Conservation (phyloP, 768 basidiomycete species). For the Gelatoporia subvermispora region DNA sequence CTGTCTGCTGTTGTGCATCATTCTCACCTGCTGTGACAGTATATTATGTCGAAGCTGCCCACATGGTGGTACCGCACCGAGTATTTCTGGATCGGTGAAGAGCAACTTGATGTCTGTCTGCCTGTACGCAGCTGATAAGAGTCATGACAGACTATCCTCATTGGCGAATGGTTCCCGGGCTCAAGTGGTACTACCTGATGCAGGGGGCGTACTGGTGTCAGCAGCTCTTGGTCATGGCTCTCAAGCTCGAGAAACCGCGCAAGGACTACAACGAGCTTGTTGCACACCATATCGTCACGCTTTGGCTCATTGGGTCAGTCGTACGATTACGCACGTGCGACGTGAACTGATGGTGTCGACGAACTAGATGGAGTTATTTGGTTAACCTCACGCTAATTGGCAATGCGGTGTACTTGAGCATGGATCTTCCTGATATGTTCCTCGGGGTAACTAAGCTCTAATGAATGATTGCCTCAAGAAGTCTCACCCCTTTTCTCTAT, state of each 20-base stretch:
- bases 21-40: conserved; percentile 34
- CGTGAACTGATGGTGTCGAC: background rate
- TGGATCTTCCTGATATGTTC: conserved; percentile 92
- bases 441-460: conserved; percentile 57
- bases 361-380: conserved; percentile 73
- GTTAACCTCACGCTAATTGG: conserved; percentile 84
- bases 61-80: conserved; percentile 85
- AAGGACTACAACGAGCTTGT: conserved; percentile 88
- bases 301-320: conserved; percentile 86
- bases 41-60: conserved; percentile 76
- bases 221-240: conserved; percentile 79
- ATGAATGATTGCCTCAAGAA: conserved; percentile 21
- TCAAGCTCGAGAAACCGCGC: conserved; percentile 89
- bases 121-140: background rate
- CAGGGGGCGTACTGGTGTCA: conserved; percentile 95
- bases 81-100: conserved; percentile 76
- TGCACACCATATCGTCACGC: conserved; percentile 86
- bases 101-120: background rate
- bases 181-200: conserved; percentile 93
- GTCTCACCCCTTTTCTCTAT: background rate
- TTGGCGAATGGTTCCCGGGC: conserved; percentile 77
- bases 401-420: conserved; percentile 88
- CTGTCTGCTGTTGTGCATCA: background rate
- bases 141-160: conserved; percentile 69
- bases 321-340: background rate